Percentiles rank a stretch among this genome's conserved stretches.
Evolutionary conservation across 225 moss, liverwort and hornwort species (phyloP).

Genomic region (Bryum argenteum): DNA sequence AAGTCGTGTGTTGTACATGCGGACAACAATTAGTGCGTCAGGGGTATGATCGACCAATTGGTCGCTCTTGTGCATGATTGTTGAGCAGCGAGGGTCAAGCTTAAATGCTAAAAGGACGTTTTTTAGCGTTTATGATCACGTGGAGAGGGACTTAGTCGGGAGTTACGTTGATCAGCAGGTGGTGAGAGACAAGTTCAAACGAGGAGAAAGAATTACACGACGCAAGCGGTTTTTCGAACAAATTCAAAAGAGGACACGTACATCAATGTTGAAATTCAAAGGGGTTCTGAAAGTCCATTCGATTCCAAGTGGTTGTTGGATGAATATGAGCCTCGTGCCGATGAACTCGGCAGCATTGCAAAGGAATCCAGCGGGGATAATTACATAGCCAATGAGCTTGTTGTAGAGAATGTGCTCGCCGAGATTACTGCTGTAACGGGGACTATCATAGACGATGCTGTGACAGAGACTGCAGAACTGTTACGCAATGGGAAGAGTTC

Average conservation of each 20-base stretch:
- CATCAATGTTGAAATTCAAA: slow-evolving; percentile 40
- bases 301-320: slow-evolving; percentile 43
- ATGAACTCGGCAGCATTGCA: slow-evolving; percentile 17
- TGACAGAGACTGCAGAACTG: slow-evolving; percentile 41
- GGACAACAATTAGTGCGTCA: not conserved
- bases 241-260: slow-evolving; percentile 38
- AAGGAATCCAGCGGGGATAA: slow-evolving; percentile 27
- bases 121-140: not conserved
- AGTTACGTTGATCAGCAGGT: slow-evolving; percentile 32
- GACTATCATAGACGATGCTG: slow-evolving; percentile 33
- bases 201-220: slow-evolving; percentile 20
- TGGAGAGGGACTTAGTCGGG: not conserved
- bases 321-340: slow-evolving; percentile 30
- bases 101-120: not conserved
- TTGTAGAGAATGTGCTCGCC: slow-evolving; percentile 28
- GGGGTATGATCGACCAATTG: not conserved
- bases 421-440: slow-evolving; percentile 33
- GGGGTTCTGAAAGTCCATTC: slow-evolving; percentile 35
- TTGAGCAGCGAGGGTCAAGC: slow-evolving; percentile 8
- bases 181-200: slow-evolving; percentile 21
- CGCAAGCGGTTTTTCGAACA: slow-evolving; percentile 46
- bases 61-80: not conserved
- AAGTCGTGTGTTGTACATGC: not conserved
- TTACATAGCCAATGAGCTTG: slow-evolving; percentile 26
- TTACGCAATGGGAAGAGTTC: slow-evolving; percentile 42